phyloP scores from a whole-genome alignment of 2,329 filamentous ascomycete species.

The Cryoendolithus antarcticus region DNA sequence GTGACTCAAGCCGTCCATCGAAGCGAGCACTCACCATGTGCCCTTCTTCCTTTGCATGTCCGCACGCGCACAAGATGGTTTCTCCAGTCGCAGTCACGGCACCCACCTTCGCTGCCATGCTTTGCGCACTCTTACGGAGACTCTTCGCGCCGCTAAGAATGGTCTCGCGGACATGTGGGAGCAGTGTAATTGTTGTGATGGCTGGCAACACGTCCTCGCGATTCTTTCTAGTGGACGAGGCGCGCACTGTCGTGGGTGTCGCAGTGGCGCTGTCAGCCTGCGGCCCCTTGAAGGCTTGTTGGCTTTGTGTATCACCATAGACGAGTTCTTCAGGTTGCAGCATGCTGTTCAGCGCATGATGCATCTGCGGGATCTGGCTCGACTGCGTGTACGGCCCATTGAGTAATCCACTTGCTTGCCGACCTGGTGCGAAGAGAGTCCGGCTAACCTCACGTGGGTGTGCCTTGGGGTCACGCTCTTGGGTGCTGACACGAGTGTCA shows the following conservation, averaged over 20 bases:
- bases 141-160: conserved; percentile 6
- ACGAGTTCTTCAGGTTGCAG: conserved; percentile 17
- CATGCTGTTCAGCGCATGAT: conserved; percentile 13
- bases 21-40: conserved; percentile 26
- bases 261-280: conserved; percentile 1
- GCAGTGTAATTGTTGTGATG: conserved; percentile 5
- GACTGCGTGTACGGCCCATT: conserved; percentile 13
- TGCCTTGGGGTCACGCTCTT: too few species aligned
- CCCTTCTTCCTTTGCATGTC: conserved; percentile 25
- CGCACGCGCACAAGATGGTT: conserved; percentile 31
- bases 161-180: conserved; percentile 5
- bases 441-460: too few species aligned
- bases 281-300: conserved; percentile 3
- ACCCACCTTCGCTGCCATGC: conserved; percentile 8
- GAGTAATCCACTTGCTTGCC: not conserved
- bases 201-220: not conserved
- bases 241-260: conserved; percentile 1
- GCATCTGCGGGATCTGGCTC: conserved; percentile 14
- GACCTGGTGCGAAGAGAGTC: too few species aligned
- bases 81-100: conserved; percentile 7
- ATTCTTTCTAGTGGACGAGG: not conserved
- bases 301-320: conserved; percentile 22
- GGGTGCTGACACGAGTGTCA: not conserved
- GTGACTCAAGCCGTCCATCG: not conserved
- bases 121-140: conserved; percentile 9